Base-by-base conservation (phyloP, 2,329 filamentous ascomycete genomes). In the Corynespora cassiicola region DNA sequence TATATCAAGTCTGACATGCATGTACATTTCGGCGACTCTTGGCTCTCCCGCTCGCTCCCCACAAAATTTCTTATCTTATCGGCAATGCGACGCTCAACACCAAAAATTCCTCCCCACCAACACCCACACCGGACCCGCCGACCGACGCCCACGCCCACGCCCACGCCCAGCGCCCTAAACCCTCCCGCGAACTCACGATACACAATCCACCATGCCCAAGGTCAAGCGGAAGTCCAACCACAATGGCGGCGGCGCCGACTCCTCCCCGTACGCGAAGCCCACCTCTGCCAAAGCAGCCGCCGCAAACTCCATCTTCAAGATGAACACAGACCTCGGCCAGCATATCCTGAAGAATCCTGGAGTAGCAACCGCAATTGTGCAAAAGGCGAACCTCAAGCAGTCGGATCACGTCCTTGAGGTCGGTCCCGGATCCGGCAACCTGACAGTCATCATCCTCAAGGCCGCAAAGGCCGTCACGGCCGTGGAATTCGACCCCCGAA, bases 331-430 rank as follows among this genome's bases (percentile, higher is more conserved):
- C 68, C 82, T 94, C 52, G 90, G 92, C 57, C 84, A 88, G 65
- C 90, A 97, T 69, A 94, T 99, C 15, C 79, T 97, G 52, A 96
- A 96, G 69, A 95, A 95, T 68, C 88, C 88, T 2, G 87, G 88
- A 59, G 87, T 95, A 31, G 87, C 88, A 4, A 84, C 88, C 63
- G 84, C 84, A 34, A 92, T 94, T 54, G 88, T 92, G 20, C 78
- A 87, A 54, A 97, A 97, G 74, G 88, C 90, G 11, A 83, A 86
- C 56, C 78, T 99, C 24, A 96, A 96, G 65, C 91, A 94, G 40
- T 92, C 87, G 21, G 94, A 86, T 66, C 75, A 79, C 36, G 92
- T 97, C 3, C 84, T 97, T 15, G 92, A 97, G 78, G 87, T 96
- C 49, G 91, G 92, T 52, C 90, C 91, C 5, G 90, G 90, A 61